A percentile compares a stretch with the other conserved stretches of the same genome.
Evolutionary conservation across 345 rosid species (phyloP).

Genomic region (Eucalyptus sideroxylon): DNA sequence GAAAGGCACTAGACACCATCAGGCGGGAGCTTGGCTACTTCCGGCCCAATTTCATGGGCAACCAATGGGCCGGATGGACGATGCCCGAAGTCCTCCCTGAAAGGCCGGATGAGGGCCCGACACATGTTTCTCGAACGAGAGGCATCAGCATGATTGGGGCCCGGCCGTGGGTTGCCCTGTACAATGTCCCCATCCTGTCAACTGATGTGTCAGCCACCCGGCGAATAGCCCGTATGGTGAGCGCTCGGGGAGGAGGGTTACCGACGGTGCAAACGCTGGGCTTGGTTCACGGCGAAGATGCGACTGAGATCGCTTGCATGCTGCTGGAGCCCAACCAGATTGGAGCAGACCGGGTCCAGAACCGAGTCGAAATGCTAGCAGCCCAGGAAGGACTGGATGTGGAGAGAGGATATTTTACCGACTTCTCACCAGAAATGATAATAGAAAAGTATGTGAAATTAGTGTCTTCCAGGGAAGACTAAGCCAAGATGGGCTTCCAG

Average conservation of each 20-base stretch:
- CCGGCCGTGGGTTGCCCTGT: slow-evolving; percentile 28
- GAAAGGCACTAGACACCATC: slow-evolving; percentile 39
- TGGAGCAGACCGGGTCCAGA: slow-evolving; percentile 51
- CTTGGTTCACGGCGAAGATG: slow-evolving; percentile 36
- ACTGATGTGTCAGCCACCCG: slow-evolving; percentile 25
- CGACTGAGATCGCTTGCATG: slow-evolving; percentile 50
- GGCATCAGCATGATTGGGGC: slow-evolving; percentile 52
- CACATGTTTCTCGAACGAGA: slow-evolving; percentile 14
- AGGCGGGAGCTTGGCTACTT: slow-evolving; percentile 51
- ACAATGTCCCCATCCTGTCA: slow-evolving; percentile 39
- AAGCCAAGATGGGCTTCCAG: neutral
- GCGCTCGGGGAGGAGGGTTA: slow-evolving; percentile 58
- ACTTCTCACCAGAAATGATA: slow-evolving; percentile 39
- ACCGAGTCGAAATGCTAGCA: slow-evolving; percentile 37
- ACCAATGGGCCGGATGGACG: slow-evolving; percentile 48
- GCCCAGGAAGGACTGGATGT: slow-evolving; percentile 37
- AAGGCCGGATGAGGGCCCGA: slow-evolving; percentile 39
- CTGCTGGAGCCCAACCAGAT: slow-evolving; percentile 45
- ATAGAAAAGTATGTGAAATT: slow-evolving; percentile 26
- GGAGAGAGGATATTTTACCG: slow-evolving; percentile 58
- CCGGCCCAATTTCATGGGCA: slow-evolving; percentile 46
- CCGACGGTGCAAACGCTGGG: slow-evolving; percentile 48
- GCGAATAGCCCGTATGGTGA: slow-evolving; percentile 41
- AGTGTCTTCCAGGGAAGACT: slow-evolving; percentile 6
- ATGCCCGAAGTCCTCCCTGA: slow-evolving; percentile 12